Percentiles rank a stretch among this genome's conserved stretches.
These are phyloP conservation scores for Aegle marmelos DNA, from an alignment of 345 rosid species.

Conservation along the genomic window DNA sequence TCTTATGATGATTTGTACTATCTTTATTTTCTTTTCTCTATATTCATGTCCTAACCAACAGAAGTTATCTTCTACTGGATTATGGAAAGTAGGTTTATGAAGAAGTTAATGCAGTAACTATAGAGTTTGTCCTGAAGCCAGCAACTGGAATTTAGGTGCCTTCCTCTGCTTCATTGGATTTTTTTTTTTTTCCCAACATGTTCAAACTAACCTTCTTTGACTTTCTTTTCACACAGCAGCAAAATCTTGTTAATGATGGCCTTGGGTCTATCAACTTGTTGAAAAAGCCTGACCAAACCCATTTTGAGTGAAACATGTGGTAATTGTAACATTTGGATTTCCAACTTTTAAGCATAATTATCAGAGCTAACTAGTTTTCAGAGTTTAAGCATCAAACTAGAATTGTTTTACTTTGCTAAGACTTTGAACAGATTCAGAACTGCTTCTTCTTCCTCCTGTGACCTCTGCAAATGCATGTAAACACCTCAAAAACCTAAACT, in stretches of 20 bases:
- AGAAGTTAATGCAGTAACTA: background rate
- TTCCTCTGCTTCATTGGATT: background rate
- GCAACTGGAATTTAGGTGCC: background rate
- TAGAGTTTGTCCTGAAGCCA: background rate
- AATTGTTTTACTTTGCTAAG: background rate
- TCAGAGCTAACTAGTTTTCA: background rate
- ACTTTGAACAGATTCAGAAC: background rate
- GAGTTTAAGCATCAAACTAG: background rate
- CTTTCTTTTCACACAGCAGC: background rate
- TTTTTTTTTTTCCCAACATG: background rate
- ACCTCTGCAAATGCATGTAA: background rate
- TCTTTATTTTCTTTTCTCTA: background rate
- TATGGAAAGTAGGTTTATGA: background rate
- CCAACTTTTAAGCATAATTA: background rate
- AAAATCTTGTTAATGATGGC: background rate
- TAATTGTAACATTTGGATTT: background rate
- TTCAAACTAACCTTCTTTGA: background rate
- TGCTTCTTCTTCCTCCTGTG: background rate
- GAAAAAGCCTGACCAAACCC: background rate
- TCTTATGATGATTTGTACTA: background rate
- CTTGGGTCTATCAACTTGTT: background rate
- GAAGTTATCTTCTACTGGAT: background rate
- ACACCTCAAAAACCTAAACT: background rate
- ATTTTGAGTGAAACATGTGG: background rate
- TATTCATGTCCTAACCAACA: background rate